A percentile compares a stretch with the other conserved stretches of the same genome.
phyloP scores from a whole-genome alignment of 2,329 filamentous ascomycete genomes.

The Talaromyces sp. region DNA sequence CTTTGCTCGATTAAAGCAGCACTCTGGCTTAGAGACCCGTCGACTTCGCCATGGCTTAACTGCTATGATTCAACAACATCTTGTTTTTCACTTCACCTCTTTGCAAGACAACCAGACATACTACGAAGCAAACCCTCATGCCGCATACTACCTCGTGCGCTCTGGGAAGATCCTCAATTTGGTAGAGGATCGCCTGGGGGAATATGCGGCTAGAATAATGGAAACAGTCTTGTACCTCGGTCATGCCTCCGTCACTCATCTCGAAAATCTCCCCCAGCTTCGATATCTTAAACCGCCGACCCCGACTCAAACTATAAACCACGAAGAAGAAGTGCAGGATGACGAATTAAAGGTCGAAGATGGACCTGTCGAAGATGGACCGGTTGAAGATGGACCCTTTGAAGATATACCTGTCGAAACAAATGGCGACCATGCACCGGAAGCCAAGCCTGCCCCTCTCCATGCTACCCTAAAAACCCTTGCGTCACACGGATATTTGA shows the following conservation, averaged over 20 bases:
- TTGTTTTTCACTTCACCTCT: slow-evolving; percentile 74
- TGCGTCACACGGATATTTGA: slow-evolving; percentile 46
- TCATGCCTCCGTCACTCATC: slow-evolving; percentile 62
- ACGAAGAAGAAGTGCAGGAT: slow-evolving; percentile 24
- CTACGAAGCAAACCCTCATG: slow-evolving; percentile 81
- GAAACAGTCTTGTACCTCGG: slow-evolving; percentile 76
- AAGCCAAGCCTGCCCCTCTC: slow-evolving; percentile 30
- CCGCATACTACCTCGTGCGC: slow-evolving; percentile 80
- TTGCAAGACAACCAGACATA: slow-evolving; percentile 65
- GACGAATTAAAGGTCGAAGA: slow-evolving; percentile 28
- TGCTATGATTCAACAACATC: slow-evolving; percentile 84
- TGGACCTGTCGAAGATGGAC: no score
- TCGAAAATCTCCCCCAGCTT: slow-evolving; percentile 45
- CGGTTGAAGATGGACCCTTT: slow-evolving; percentile 34
- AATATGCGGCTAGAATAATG: slow-evolving; percentile 72
- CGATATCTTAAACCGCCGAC: slow-evolving; percentile 19
- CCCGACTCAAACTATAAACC: slow-evolving; percentile 29
- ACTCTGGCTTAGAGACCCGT: slow-evolving; percentile 71
- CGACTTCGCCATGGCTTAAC: slow-evolving; percentile 80
- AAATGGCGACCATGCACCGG: slow-evolving; percentile 28
- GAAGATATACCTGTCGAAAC: slow-evolving; percentile 28
- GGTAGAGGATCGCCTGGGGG: slow-evolving; percentile 72
- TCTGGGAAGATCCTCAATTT: slow-evolving; percentile 79
- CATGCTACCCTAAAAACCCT: slow-evolving; percentile 43
- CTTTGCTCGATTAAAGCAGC: slow-evolving; percentile 67